Evolutionary conservation across 169 alveolate species (phyloP), one percentile per base, ranked within the genome.

Genomic region (Plasmodium reichenowi): DNA sequence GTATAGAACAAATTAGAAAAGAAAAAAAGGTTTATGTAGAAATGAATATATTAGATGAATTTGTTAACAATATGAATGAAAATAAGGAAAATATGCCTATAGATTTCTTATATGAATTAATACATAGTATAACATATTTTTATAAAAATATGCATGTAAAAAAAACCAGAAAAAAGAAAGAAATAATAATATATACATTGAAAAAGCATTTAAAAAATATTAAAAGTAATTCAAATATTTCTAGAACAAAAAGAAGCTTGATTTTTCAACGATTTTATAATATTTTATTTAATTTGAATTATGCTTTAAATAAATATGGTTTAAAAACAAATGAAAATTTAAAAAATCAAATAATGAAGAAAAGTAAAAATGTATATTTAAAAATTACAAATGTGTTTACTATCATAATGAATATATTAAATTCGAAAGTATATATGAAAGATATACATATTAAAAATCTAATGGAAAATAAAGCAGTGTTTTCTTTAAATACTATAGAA

Each of bases 221-320:
- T 60, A 32, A 3, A 13, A 75, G 38, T 17, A 43, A 29, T 17
- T 50, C 70, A 4, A 9, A 73, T 4, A 43, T 43, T n/a, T 9
- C 78, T 13, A 50, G 17, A 8, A 71, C 17, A 13, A 59, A 43
- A 6, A 32, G 50, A 78, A 20, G 29, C 17, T 50, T 50, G 22
- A 60, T 59, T 7, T 17, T 78, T 52, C 24, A 38, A 38, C 32
- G 52, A 43, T 52, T 78, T 38, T 59, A 78, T 59, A 78, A 64
- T 24, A 78, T 78, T 58, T 45, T 78, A n/a, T 78, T 64, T 22
- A 78, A 78, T 58, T 32, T 78, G 59, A 78, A 78, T 71, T 66
- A 78, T 32, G 68, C 71, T 22, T 22, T 78, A 24, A 63, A 32
- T 12, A 70, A 78, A 66, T 17, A 78, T 15, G 89, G 89, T n/a